These are phyloP conservation scores for Psidium guajava DNA, from an alignment of 345 rosid genomes.

Conservation along the genomic window DNA sequence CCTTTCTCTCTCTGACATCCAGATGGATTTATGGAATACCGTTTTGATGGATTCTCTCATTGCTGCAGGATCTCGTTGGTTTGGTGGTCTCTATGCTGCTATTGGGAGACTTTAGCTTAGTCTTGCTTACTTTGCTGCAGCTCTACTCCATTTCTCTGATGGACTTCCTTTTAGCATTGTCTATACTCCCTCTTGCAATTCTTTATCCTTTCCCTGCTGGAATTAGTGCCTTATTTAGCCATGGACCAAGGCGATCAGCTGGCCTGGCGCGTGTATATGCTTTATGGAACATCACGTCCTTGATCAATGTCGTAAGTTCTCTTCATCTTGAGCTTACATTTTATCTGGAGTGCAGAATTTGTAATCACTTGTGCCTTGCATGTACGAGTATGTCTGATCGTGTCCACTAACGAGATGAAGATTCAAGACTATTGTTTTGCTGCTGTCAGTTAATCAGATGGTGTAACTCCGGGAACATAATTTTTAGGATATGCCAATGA, in stretches of 20 bases:
- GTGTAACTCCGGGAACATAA: background rate
- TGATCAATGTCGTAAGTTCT: slow-evolving; percentile 71
- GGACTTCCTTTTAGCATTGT: slow-evolving; percentile 50
- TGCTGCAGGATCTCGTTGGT: slow-evolving; percentile 79
- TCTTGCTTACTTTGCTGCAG: slow-evolving; percentile 82
- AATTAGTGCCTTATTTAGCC: slow-evolving; percentile 83
- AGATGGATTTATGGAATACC: background rate
- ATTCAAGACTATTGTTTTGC: background rate
- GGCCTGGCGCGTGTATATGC: slow-evolving; percentile 78
- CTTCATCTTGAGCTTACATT: background rate
- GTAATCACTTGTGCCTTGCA: background rate
- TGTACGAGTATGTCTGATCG: background rate
- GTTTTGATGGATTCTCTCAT: background rate
- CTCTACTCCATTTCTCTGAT: slow-evolving; percentile 76
- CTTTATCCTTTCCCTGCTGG: slow-evolving; percentile 86
- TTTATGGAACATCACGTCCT: slow-evolving; percentile 71
- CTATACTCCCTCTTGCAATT: slow-evolving; percentile 69
- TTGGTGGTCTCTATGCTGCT: slow-evolving; percentile 69
- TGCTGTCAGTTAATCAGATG: background rate
- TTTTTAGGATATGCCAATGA: background rate
- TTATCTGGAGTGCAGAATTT: background rate
- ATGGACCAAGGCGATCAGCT: slow-evolving; percentile 86
- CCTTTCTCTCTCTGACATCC: background rate
- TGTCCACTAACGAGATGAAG: background rate
- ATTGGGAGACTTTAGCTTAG: slow-evolving; percentile 72